Conservation (phyloP, 805 yeast genomes). For the Limtongia smithiae region DNA sequence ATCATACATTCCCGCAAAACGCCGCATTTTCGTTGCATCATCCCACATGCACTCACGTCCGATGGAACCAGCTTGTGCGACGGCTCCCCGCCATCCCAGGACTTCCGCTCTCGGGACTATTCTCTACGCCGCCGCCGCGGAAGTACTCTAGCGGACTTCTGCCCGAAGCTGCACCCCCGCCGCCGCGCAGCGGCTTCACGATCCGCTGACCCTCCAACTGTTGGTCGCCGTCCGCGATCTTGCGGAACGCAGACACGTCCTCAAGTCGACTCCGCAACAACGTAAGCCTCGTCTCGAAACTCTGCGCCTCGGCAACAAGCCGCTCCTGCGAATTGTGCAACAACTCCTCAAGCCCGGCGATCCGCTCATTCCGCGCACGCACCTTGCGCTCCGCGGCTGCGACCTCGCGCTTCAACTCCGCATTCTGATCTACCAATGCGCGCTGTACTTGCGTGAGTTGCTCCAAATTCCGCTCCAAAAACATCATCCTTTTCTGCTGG, state of each 20-base stretch:
- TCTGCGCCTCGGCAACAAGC: conserved; percentile 47
- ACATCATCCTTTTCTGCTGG: conserved; percentile 48
- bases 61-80: conserved; percentile 13
- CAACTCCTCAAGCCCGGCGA: conserved; percentile 50
- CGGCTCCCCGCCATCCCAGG: conserved; percentile 1
- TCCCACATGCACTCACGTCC: too few species aligned
- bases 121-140: conserved; percentile 1
- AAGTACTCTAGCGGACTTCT: conserved; percentile 12
- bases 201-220: conserved; percentile 42
- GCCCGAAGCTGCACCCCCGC: conserved; percentile 34
- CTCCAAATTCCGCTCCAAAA: conserved; percentile 56
- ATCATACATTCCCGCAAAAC: too few species aligned
- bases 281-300: conserved; percentile 42
- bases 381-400: conserved; percentile 53
- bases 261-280: conserved; percentile 29
- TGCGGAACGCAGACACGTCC: conserved; percentile 26
- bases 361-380: conserved; percentile 55
- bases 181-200: conserved; percentile 61
- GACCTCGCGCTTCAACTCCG: conserved; percentile 53
- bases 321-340: conserved; percentile 50
- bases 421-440: conserved; percentile 62
- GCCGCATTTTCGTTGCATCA: too few species aligned
- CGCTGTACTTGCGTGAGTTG: conserved; percentile 56
- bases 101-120: too few species aligned
- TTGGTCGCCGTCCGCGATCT: conserved; percentile 14